Conservation (phyloP, 1,284 basidiomycete species). For the Tetrapyrgos nigripes region DNA sequence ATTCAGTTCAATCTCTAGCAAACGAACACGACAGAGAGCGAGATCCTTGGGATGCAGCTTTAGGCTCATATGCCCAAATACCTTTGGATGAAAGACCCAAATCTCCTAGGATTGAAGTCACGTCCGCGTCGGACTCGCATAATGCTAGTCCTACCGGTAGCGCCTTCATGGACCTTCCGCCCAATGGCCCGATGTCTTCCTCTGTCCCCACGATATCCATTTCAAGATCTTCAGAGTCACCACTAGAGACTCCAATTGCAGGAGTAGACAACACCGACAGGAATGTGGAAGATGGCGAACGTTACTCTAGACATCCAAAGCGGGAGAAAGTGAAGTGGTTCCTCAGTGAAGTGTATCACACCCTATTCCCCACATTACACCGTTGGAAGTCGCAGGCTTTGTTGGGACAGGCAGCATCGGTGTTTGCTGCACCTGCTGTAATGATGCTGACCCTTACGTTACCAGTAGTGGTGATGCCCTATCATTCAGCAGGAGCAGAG, state of each 20-base stretch:
- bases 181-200: slow-evolving; percentile 23
- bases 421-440: slow-evolving; percentile 89
- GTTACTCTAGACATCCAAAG: slow-evolving; percentile 28
- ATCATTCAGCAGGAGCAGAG: slow-evolving; percentile 44
- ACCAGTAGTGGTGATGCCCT: slow-evolving; percentile 84
- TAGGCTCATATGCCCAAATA: slow-evolving; percentile 38
- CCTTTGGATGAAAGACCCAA: slow-evolving; percentile 49
- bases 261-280: slow-evolving; percentile 49
- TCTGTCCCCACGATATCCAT: slow-evolving; percentile 60
- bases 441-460: slow-evolving; percentile 88
- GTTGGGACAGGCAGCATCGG: slow-evolving; percentile 74
- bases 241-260: slow-evolving; percentile 57
- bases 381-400: slow-evolving; percentile 77
- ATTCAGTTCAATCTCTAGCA: not conserved
- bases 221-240: too few species aligned
- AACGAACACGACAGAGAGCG: slow-evolving; percentile 34
- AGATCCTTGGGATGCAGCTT: slow-evolving; percentile 55
- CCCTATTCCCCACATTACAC: slow-evolving; percentile 89
- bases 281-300: slow-evolving; percentile 37
- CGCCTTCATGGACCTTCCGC: slow-evolving; percentile 17
- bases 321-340: slow-evolving; percentile 47
- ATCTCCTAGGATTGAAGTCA: slow-evolving; percentile 32
- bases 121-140: slow-evolving; percentile 33
- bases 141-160: slow-evolving; percentile 24
- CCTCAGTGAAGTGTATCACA: slow-evolving; percentile 54